Evolutionary conservation across 2,329 filamentous ascomycete species (phyloP).

Genomic region (Apiospora aurea): DNA sequence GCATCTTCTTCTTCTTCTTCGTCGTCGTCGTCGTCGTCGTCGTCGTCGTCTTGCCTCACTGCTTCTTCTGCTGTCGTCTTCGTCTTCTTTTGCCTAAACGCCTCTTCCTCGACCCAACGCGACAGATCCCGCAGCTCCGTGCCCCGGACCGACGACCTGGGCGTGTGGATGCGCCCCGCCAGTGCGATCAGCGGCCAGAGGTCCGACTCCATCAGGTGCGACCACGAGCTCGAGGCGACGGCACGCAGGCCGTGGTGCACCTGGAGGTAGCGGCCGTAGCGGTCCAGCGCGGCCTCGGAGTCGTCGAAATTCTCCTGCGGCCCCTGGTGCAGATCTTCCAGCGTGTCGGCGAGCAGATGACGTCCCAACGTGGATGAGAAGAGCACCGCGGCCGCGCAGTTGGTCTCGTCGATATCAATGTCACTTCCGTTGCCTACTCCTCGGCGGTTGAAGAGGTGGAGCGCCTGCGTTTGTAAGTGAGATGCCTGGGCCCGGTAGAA

Average conservation of each 20-base stretch:
- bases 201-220: constrained; percentile 37
- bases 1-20: background rate
- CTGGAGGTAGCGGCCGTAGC: constrained; percentile 41
- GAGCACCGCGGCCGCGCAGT: constrained; percentile 43
- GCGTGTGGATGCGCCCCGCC: constrained; percentile 25
- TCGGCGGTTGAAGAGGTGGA: constrained; percentile 41
- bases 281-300: constrained; percentile 36
- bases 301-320: background rate
- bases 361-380: constrained; percentile 45
- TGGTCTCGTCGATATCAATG: constrained; percentile 33
- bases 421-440: background rate
- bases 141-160: constrained; percentile 26
- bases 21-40: background rate
- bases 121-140: constrained; percentile 32
- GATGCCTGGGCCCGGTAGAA: constrained; percentile 29
- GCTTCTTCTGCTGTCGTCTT: no score
- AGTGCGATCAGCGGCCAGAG: constrained; percentile 37
- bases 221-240: constrained; percentile 36
- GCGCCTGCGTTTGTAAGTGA: constrained; percentile 43
- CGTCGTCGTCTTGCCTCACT: fast-evolving
- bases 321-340: constrained; percentile 27
- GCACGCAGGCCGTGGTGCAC: constrained; percentile 35
- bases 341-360: constrained; percentile 44
- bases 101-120: constrained; percentile 26
- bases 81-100: background rate